Evolutionary conservation across 2,329 filamentous ascomycete species (phyloP), one percentile per base, ranked within the genome.

Genomic region (Arthrinium phaeospermum): DNA sequence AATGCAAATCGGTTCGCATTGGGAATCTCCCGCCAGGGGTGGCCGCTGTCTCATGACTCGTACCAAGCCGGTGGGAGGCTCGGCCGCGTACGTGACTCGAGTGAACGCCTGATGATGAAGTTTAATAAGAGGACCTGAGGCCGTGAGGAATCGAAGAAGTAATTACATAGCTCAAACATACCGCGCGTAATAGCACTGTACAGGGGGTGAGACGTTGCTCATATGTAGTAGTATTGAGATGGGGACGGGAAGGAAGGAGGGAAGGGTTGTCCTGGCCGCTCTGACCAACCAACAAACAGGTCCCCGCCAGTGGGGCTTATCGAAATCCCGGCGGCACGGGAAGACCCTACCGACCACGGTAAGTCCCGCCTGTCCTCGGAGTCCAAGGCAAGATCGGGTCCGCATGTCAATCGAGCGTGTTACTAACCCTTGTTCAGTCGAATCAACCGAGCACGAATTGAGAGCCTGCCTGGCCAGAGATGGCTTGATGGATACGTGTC

Each of bases 401-500:
- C 47, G 47, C 47, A 24, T 10, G 8, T 12, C 47, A 24, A 51
- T 8, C n/a, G 7, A 30, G 49, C 7, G 51, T 19, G 51, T 7
- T 8, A 22, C 30, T 61, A 8, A 57, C 27, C 24, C 5, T 19
- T 61, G 16, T 37, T 12, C 30, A 68, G 67, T 4, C 7, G 5
- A 14, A 7, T n/a, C 12, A 16, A 45, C n/a, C 12, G 67, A 68
- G 12, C 27, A 45, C 5, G 13, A 4, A 27, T 14, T 27, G 37
- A 3, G 4, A 19, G 13, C 1, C 2, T 16, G 64, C 13, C 14
- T 68, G 37, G 14, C 16, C 41, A 47, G 8, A 37, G 13, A 68
- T 46, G 67, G 41, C n/a, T 16, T 27, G 67, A 68, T 68, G 67
- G n/a, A 68, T 68, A 68, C 27, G 41, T 45, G 12, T 46, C 41